phyloP scores from a whole-genome alignment of 257 asterid species.

The Nicotiana tabacum region DNA sequence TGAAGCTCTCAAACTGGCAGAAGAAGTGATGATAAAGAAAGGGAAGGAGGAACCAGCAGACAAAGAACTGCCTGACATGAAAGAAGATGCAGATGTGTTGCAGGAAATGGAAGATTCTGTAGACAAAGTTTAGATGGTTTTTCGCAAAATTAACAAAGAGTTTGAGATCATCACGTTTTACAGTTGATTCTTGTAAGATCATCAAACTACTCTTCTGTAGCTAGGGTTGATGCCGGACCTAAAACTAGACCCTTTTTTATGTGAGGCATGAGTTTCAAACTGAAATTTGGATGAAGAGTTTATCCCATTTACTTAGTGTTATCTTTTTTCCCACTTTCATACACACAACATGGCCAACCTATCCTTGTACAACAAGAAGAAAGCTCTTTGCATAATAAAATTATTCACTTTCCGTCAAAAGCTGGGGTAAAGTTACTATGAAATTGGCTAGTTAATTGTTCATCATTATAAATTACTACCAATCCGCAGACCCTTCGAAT shows the following conservation, averaged over 20 bases:
- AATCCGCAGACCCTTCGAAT: neutral
- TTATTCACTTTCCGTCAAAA: neutral
- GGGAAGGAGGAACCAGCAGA: neutral
- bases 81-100: neutral
- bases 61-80: neutral
- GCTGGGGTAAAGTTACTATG: neutral
- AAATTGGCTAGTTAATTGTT: too few relatives aligned
- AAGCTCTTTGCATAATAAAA: neutral
- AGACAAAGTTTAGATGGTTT: neutral
- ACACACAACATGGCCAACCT: neutral
- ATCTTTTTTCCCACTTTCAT: too few relatives aligned
- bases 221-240: neutral
- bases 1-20: constrained; percentile 9
- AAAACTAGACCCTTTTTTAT: neutral
- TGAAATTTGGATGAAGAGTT: too few relatives aligned
- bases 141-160: neutral
- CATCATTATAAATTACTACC: too few relatives aligned
- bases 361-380: neutral
- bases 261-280: neutral
- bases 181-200: neutral
- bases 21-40: neutral
- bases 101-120: neutral
- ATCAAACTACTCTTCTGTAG: neutral
- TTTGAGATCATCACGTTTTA: neutral
- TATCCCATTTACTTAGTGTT: too few relatives aligned